Evolutionary conservation across 2,329 filamentous ascomycete species (phyloP).

Genomic region (Elsinoe fawcettii): DNA sequence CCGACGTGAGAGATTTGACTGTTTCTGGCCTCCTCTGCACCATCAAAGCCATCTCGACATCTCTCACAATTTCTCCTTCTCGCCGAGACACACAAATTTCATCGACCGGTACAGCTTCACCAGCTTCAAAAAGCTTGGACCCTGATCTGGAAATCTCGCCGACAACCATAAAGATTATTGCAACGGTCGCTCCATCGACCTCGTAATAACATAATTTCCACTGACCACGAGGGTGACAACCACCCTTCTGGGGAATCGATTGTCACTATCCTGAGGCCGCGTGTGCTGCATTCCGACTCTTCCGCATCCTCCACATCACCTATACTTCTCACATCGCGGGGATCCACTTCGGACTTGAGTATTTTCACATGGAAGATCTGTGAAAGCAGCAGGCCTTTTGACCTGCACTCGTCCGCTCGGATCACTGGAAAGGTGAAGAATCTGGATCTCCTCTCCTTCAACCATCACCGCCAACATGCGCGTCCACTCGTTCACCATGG

Average conservation of each 20-base stretch:
- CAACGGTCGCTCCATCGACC: slow-evolving; percentile 2
- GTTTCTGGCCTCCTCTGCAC: not conserved
- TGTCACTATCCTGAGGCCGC: not conserved
- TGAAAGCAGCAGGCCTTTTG: not conserved
- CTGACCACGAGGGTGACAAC: not conserved
- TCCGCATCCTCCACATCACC: not conserved
- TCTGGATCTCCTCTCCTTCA: not conserved
- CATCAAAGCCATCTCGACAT: not conserved
- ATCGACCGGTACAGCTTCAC: not conserved
- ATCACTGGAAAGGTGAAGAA: not conserved
- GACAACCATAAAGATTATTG: slow-evolving; percentile 8
- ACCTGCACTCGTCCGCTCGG: not conserved
- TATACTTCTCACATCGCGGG: slow-evolving; percentile 8
- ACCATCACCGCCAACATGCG: not conserved
- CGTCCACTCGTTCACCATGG: not conserved
- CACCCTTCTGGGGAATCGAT: not conserved
- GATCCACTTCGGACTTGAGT: not conserved
- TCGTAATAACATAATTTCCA: slow-evolving; percentile 13
- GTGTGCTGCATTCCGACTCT: slow-evolving; percentile 1
- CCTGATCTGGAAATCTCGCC: slow-evolving; percentile 12
- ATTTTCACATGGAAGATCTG: not conserved
- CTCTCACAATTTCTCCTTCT: not conserved
- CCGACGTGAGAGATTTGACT: not conserved
- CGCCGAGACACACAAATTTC: slow-evolving; percentile 4
- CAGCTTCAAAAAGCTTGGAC: not conserved